A percentile compares a stretch with the other conserved stretches of the same genome.
phyloP scores from a whole-genome alignment of 2,329 filamentous ascomycete genomes.

The Ilyonectria destructans region DNA sequence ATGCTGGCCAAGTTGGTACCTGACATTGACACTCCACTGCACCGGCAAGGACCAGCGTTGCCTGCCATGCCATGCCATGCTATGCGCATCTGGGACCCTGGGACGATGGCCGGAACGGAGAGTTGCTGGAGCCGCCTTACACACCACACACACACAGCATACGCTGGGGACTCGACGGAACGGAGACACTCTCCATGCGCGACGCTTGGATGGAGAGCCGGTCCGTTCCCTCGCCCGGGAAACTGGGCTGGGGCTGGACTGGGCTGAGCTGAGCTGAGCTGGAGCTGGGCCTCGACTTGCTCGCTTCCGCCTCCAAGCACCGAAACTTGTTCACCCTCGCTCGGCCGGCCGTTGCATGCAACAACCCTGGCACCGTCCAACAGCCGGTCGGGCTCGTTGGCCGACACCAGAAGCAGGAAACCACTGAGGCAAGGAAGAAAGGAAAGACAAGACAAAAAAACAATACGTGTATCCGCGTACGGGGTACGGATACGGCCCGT shows the following conservation, averaged over 20 bases:
- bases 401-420: not conserved
- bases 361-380: not conserved
- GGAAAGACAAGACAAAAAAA: not conserved
- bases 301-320: too few relatives aligned
- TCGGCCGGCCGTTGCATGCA: too few relatives aligned
- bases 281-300: too few relatives aligned
- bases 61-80: not conserved
- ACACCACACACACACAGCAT: too few relatives aligned
- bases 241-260: conserved; percentile 1
- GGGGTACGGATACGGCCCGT: not conserved
- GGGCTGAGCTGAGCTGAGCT: conserved; percentile 4
- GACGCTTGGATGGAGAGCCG: conserved; percentile 16
- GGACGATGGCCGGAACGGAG: too few relatives aligned
- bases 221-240: conserved; percentile 9
- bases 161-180: not conserved
- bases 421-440: not conserved
- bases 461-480: not conserved
- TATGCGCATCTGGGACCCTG: too few relatives aligned
- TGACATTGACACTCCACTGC: conserved; percentile 14
- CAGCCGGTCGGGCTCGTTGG: not conserved
- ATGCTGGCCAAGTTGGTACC: conserved; percentile 9
- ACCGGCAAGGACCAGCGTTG: not conserved
- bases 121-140: too few relatives aligned
- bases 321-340: too few relatives aligned
- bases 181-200: conserved; percentile 9